Evolutionary conservation across 306 rosid genomes (phyloP), one percentile per base, ranked within the genome.

Genomic region (Sphenostylis stenocarpa): DNA sequence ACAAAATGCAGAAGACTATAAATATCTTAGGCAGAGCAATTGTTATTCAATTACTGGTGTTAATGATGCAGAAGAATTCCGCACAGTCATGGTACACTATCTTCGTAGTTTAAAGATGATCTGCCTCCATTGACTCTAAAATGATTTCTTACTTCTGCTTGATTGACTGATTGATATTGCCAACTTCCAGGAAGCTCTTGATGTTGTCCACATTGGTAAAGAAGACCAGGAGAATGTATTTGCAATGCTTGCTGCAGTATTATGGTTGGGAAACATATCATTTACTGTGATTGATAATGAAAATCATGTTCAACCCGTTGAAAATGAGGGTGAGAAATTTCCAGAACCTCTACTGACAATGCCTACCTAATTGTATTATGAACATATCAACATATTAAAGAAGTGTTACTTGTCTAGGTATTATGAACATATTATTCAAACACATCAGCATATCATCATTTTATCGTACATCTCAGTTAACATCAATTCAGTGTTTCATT

Each of bases 231-330:
- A 88, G 73, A 84, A 86, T 79, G 97, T 90, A 69, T 93, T 91
- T 88, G 93, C 97, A 34, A 91, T 93, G 98, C 92, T 93, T 80
- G 92, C 98, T 84, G 98, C 98, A 23, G 97, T 93, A 38, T 84
- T 93, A 68, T 93, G 98, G 97, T 85, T 93, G 58, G 98, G 98
- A 82, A 85, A 93, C 77, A 80, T 91, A 79, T 88, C 98, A 15
- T 93, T 93, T 77, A 72, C 61, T 48, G 92, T 91, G 69, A 86
- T 88, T 80, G 98, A 93, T 83, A 93, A 91, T 80, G 98, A 93
- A 83, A 88, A 93, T 77, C 98, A 93, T 77, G 92, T 86, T 79
- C 96, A 91, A 86, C 86, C 85, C 29, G 64, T 90, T 64, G 93
- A 74, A 63, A 90, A 93, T 83, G 98, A 91, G 80, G 89, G 98